Percentiles rank a stretch among this genome's conserved stretches.
phyloP scores from a whole-genome alignment of 2,329 filamentous ascomycete genomes.

The Chaetomium globosum region DNA sequence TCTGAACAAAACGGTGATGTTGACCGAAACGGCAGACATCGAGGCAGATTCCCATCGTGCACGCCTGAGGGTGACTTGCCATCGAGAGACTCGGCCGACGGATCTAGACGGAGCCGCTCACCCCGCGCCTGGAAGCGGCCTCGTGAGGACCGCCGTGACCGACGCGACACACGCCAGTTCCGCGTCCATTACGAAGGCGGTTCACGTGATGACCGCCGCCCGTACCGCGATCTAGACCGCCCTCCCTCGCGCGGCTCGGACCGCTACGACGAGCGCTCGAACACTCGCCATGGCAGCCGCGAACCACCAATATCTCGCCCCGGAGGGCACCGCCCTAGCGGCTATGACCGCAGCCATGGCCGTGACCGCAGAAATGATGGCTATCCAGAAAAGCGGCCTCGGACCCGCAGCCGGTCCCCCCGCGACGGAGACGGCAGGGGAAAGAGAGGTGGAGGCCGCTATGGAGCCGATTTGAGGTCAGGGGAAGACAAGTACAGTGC shows the following conservation, averaged over 20 bases:
- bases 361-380: constrained; percentile 40
- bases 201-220: constrained; percentile 51
- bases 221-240: constrained; percentile 58
- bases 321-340: constrained; percentile 47
- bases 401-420: constrained; percentile 39
- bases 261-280: constrained; percentile 53
- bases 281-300: constrained; percentile 57
- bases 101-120: constrained; percentile 50
- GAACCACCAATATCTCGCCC: constrained; percentile 10
- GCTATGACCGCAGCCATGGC: constrained; percentile 43
- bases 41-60: constrained; percentile 60
- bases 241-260: constrained; percentile 48
- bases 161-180: constrained; percentile 61
- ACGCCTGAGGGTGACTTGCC: constrained; percentile 58
- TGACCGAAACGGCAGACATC: constrained; percentile 89
- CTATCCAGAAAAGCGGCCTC: constrained; percentile 40
- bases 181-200: constrained; percentile 65
- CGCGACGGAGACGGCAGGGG: constrained; percentile 37
- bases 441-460: constrained; percentile 39
- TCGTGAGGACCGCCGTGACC: constrained; percentile 59
- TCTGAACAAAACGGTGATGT: constrained; percentile 73
- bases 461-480: constrained; percentile 38
- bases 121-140: constrained; percentile 69
- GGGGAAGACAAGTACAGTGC: constrained; percentile 50
- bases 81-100: constrained; percentile 37